These are phyloP conservation scores for Penstemon newberryi DNA, from an alignment of 257 asterid species.

Conservation along the genomic window DNA sequence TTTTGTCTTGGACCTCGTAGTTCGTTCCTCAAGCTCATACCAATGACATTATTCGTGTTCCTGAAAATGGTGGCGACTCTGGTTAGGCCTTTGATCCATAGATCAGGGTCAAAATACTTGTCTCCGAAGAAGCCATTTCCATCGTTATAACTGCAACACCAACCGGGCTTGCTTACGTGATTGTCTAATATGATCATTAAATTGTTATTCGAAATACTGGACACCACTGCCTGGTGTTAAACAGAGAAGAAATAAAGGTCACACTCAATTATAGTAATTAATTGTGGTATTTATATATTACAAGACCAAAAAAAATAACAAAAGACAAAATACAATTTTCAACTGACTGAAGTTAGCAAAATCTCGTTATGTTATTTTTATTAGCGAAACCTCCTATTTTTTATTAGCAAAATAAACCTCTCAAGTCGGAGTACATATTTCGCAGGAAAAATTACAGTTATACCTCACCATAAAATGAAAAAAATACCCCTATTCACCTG, in stretches of 20 bases:
- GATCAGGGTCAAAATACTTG: conserved; percentile 61
- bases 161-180: conserved; percentile 91
- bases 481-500: no score
- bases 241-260: no score
- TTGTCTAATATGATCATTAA: conserved; percentile 88
- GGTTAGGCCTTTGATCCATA: conserved; percentile 80
- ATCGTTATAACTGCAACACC: conserved; percentile 85
- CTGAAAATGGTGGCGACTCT: conserved; percentile 70
- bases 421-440: no score
- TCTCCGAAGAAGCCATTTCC: conserved; percentile 97
- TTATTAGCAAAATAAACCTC: no score
- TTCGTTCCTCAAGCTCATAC: conserved; percentile 92
- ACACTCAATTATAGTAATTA: no score
- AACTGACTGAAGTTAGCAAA: no score
- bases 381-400: background rate
- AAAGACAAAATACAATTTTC: no score
- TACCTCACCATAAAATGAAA: background rate
- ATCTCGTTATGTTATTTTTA: no score
- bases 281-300: no score
- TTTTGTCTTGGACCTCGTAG: conserved; percentile 81
- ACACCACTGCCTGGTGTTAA: conserved; percentile 73
- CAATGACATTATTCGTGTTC: conserved; percentile 54
- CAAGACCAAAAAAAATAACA: no score
- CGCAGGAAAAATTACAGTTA: no score
- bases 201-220: conserved; percentile 62